These are phyloP conservation scores for Colletotrichum sp. DNA, from an alignment of 2,329 filamentous ascomycete genomes.

Conservation along the genomic window DNA sequence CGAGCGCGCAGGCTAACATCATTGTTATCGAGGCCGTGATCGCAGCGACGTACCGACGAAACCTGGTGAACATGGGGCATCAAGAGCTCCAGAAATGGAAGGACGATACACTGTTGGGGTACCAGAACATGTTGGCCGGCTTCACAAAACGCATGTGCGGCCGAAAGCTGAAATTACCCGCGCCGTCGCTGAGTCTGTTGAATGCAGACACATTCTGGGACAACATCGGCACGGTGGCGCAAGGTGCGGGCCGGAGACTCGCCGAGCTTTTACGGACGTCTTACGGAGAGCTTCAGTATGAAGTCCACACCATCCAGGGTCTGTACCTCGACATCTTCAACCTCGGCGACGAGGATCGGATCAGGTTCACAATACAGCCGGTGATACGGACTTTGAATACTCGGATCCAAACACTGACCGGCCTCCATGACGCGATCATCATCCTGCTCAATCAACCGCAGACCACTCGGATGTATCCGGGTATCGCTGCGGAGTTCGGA, in stretches of 20 bases:
- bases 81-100: neutral
- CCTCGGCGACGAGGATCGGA: neutral
- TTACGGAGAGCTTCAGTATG: neutral
- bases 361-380: neutral
- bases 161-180: neutral
- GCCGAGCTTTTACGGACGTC: neutral
- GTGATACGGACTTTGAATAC: neutral
- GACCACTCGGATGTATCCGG: neutral
- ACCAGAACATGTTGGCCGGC: neutral
- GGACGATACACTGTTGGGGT: neutral
- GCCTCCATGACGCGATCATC: neutral
- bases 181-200: neutral
- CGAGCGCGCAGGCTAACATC: neutral
- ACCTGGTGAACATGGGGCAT: neutral
- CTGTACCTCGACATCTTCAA: constrained; percentile 2
- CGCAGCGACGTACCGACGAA: neutral
- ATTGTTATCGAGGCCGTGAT: neutral
- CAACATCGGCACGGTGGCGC: neutral
- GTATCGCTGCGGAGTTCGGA: neutral
- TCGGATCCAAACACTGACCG: neutral
- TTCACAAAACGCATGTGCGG: neutral
- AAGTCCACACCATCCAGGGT: neutral
- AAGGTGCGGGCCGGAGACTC: neutral
- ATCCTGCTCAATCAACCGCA: neutral
- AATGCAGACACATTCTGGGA: neutral